Evolutionary conservation across 106 monocot genomes (phyloP), one percentile per base, ranked within the genome.

Genomic region (Hemerocallis citrina): DNA sequence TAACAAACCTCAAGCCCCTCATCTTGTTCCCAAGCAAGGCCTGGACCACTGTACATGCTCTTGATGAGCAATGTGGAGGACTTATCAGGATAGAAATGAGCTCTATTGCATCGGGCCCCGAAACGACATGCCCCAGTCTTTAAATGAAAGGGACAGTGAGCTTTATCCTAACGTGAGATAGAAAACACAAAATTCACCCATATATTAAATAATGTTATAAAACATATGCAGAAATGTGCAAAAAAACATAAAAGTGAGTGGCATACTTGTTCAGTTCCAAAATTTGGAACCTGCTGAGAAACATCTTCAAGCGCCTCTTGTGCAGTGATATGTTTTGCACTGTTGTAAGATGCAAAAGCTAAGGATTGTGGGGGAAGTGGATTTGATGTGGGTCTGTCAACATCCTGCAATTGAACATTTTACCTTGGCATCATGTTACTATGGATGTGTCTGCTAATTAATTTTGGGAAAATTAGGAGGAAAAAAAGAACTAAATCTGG

Each of bases 1-100:
- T 77, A 71, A 98, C 96, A 79, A 79, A 98, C 96, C 96, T 98
- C 96, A 81, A 98, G 96, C 64, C 84, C 96, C 72, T 98, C 96
- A 78, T 91, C 96, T 71, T 84, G 96, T 50, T 98, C 96, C 84
- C 81, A 98, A 64, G 72, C 65, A 75, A 98, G 87, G 28, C 96
- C 96, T 50, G 96, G 96, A 15, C 91, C 96, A 55, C 55, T 81
- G 55, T 98, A 98, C 96, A 98, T 98, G 65, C 88, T 91, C 69
- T 77, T 91, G 14, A 98, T 79, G n/a, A 98, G 84, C 68, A 98
- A 73, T 13, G 91, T 98, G 75, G 77, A 84, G 11, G 96, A 87
- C 57, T 84, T 98, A 24, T 91, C 96, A 61, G 96, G 91, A 75
- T 88, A 79, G 71, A 98, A 91, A 77, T 98, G 96, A 81, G 75